Evolutionary conservation across 345 rosid genomes (phyloP), one percentile per base, ranked within the genome.

Genomic region (Sisymbrium altissimum): DNA sequence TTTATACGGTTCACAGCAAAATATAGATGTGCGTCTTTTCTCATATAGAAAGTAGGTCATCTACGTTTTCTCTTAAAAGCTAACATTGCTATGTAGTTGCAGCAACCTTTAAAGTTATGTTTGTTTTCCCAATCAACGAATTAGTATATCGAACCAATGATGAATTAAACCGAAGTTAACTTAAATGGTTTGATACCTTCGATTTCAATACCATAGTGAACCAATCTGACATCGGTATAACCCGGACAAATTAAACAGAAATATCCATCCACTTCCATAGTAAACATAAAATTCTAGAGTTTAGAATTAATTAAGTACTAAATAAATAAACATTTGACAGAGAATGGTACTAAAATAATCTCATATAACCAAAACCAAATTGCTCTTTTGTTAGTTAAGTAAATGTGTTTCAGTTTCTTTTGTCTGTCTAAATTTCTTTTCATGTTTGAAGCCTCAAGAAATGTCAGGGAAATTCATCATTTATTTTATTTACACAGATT

Each of bases 401-500:
- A 21, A 35, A 50, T 35, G 35, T 5, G 23, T n/a, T 21, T 50
- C 40, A 39, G 27, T 57, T 15, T 10, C 17, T 25, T 40, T 32
- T 32, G 23, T 43, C 44, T 14, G 27, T 12, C 19, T 27, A 9
- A 13, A 14, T 23, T 14, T 57, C 14, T 9, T 21, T 44, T n/a
- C 38, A 4, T 44, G 6, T 21, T 21, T 6, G 14, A 29, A 71
- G 32, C 48, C 38, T 23, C 12, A 38, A 72, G 56, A 72, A 64
- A 13, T 52, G 65, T 43, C 13, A 29, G 41, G 39, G 36, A 23
- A 66, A 8, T 25, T 44, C 6, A 55, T 73, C 14, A 4, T 2
- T 74, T 66, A 48, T 66, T 66, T 10, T 49, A 59, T 19, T 40
- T 30, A 66, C 79, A 76, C 0, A 27, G 14, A 68, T 27, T 67